Percentiles rank a stretch among this genome's conserved stretches.
Evolutionary conservation across 1,284 basidiomycete genomes (phyloP).

Genomic region (Leccinum griseonigrum): DNA sequence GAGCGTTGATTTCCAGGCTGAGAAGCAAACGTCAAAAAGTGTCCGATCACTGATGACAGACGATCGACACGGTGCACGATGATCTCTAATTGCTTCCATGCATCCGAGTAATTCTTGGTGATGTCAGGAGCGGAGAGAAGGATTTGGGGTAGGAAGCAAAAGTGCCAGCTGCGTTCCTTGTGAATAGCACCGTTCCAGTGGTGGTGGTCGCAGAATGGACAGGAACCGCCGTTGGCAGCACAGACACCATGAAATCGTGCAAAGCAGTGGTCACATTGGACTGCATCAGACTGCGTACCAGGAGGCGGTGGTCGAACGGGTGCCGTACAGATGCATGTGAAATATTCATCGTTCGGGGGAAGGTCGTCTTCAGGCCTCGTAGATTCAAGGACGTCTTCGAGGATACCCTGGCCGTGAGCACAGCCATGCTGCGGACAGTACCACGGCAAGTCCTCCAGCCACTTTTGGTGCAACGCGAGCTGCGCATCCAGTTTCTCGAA

Average conservation of each 20-base stretch:
- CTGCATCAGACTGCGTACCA: slow-evolving; percentile 73
- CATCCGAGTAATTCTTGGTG: slow-evolving; percentile 69
- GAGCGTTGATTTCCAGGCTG: slow-evolving; percentile 63
- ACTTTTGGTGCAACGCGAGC: slow-evolving; percentile 60
- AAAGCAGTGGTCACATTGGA: slow-evolving; percentile 83
- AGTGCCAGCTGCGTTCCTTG: slow-evolving; percentile 78
- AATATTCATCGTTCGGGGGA: slow-evolving; percentile 73
- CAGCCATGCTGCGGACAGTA: slow-evolving; percentile 62
- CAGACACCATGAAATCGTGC: slow-evolving; percentile 81
- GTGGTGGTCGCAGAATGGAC: slow-evolving; percentile 84
- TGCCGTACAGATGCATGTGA: slow-evolving; percentile 75
- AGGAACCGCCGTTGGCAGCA: slow-evolving; percentile 81
- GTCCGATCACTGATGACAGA: slow-evolving; percentile 67
- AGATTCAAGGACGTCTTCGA: slow-evolving; percentile 69
- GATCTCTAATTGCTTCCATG: slow-evolving; percentile 72
- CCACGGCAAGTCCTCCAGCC: slow-evolving; percentile 76
- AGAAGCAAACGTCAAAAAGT: slow-evolving; percentile 71
- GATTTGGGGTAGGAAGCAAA: slow-evolving; percentile 69
- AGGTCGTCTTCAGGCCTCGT: slow-evolving; percentile 73
- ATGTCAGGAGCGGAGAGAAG: slow-evolving; percentile 69
- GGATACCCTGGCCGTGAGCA: slow-evolving; percentile 57
- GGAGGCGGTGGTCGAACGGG: slow-evolving; percentile 73
- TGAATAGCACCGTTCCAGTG: slow-evolving; percentile 83
- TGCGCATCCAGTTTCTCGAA: slow-evolving; percentile 71
- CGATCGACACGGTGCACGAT: slow-evolving; percentile 76